Percentiles rank a stretch among this genome's conserved stretches.
Evolutionary conservation across 106 monocot genomes (phyloP).

Genomic region (Dendrobium chrysotoxum): DNA sequence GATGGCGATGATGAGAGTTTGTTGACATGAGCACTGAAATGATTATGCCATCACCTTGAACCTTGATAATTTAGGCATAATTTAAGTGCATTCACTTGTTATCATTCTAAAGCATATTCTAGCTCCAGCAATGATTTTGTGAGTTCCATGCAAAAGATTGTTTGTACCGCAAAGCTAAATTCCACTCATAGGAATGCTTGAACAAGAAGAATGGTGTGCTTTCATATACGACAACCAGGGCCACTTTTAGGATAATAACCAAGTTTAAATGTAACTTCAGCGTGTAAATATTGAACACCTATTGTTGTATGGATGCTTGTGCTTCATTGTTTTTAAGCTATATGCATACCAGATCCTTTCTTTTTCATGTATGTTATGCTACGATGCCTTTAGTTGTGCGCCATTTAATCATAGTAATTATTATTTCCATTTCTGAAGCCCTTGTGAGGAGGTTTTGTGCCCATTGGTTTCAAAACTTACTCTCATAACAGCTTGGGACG

Average conservation of each 20-base stretch:
- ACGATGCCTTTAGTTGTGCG: background rate
- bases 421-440: constrained; percentile 49
- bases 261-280: background rate
- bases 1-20: no score
- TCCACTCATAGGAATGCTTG: background rate
- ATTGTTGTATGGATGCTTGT: background rate
- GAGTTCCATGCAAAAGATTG: background rate
- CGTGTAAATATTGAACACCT: background rate
- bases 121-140: background rate
- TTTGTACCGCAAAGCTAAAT: background rate
- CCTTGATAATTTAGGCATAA: background rate
- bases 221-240: no score
- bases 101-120: background rate
- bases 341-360: background rate
- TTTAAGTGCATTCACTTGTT: background rate
- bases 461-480: constrained; percentile 43
- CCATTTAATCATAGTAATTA: background rate
- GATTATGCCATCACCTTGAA: background rate
- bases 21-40: background rate
- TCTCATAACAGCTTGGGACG: constrained; percentile 23
- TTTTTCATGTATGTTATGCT: background rate
- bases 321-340: background rate
- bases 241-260: no score
- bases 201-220: constrained; percentile 3
- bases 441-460: constrained; percentile 31